Base-by-base conservation (phyloP, 768 basidiomycete genomes). In the Mycena floridula region DNA sequence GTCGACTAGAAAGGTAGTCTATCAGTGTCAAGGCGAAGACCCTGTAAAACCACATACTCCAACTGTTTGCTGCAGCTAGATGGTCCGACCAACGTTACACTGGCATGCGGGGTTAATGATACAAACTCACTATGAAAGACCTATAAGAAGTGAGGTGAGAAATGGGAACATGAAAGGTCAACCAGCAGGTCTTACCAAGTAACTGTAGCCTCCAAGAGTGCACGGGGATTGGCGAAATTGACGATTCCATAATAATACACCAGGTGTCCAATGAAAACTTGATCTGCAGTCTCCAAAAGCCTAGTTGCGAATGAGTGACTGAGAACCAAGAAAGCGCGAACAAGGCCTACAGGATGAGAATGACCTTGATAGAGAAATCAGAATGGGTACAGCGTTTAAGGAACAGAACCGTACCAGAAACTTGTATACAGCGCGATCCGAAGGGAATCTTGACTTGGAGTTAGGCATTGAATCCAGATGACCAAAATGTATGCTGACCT, bases 241-340 rank as follows among this genome's bases (percentile, higher is more conserved):
- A 65, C 63, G 45, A 85, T 63, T 6, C 67, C 55, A 53, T 82
- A 85, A 48, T 64, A 73, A 57, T 84, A 85, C 30, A 74, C 60
- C 16, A 72, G 57, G 50, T 82, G 76, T 0, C 66, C 76, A 44
- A 82, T 75, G 56, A 84, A 70, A 6, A 54, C 62, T 54, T 82
- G 77, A 49, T 84, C 79, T 1, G 58, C 58, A 0, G 73, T 68
- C 54, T 77, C 76, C 37, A 82, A n/a, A n/a, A n/a, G n/a, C n/a
- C n/a, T n/a, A n/a, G n/a, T n/a, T n/a, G n/a, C n/a, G n/a, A n/a
- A n/a, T n/a, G n/a, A n/a, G n/a, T n/a, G n/a, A n/a, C n/a, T 54
- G 15, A 77, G n/a, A 45, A 79, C 81, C 44, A 2, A 38, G 27
- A 40, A 16, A 24, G 6, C n/a, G 26, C 35, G 35, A 40, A 16